phyloP scores from a whole-genome alignment of 208 protist genomes.

The Leishmania gerbilli region DNA sequence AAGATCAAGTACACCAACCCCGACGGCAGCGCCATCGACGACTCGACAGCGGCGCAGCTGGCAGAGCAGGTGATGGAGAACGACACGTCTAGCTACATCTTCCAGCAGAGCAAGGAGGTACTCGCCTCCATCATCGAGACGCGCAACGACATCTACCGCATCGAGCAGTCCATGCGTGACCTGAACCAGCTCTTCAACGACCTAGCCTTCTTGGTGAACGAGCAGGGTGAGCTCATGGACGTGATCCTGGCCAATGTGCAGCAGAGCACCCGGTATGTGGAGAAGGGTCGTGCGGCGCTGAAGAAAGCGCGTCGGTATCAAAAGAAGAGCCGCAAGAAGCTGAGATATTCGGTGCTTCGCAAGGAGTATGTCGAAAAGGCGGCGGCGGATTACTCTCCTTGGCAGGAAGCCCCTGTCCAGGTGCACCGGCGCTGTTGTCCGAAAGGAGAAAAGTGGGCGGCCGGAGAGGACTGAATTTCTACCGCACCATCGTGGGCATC shows the following conservation, averaged over 20 bases:
- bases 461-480: neutral
- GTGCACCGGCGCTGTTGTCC: too few species aligned
- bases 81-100: constrained; percentile 77
- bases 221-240: constrained; percentile 89
- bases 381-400: neutral
- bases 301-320: constrained; percentile 80
- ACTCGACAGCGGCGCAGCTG: constrained; percentile 66
- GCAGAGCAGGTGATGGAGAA: constrained; percentile 84
- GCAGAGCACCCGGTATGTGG: constrained; percentile 55
- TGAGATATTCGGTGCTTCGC: neutral
- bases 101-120: constrained; percentile 89
- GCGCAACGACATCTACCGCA: constrained; percentile 89
- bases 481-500: neutral
- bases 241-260: constrained; percentile 83
- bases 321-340: constrained; percentile 49
- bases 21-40: constrained; percentile 76
- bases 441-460: neutral
- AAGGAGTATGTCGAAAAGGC: neutral
- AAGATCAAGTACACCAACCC: constrained; percentile 90
- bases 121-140: constrained; percentile 86
- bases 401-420: neutral
- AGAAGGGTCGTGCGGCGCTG: constrained; percentile 63
- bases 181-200: constrained; percentile 92
- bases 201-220: constrained; percentile 85
- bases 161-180: constrained; percentile 87